Percentiles rank a stretch among this genome's conserved stretches.
Conservation (phyloP, 495 filamentous ascomycete species). For the Aspergillus sclerotioniger region DNA sequence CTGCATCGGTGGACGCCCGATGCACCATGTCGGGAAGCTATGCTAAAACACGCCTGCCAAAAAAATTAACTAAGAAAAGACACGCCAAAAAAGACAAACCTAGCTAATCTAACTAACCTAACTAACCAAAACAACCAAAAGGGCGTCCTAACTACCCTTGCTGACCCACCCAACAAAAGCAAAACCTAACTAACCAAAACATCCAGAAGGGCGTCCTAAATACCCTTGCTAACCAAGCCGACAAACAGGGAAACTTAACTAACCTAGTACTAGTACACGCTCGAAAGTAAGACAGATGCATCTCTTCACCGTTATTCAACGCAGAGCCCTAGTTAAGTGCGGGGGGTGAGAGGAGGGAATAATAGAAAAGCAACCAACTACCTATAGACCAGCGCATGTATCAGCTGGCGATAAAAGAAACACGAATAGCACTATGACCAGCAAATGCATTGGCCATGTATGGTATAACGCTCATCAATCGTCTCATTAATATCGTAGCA, state of each 20-base stretch:
- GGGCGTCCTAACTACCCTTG: neutral
- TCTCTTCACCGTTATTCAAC: neutral
- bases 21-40: too few species aligned
- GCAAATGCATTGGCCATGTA: neutral
- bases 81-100: too few species aligned
- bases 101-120: too few species aligned
- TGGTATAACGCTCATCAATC: constrained; percentile 10
- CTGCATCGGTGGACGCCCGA: too few species aligned
- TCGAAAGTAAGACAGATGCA: neutral
- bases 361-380: neutral
- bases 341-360: neutral
- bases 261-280: neutral
- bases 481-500: constrained; percentile 11
- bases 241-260: neutral
- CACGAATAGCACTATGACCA: neutral
- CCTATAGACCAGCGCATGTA: neutral
- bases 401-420: neutral
- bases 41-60: too few species aligned
- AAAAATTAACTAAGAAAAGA: too few species aligned
- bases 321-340: neutral
- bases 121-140: too few species aligned
- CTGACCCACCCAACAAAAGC: too few species aligned
- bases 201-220: neutral
- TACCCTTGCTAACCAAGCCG: neutral
- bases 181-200: neutral